Percentiles rank a stretch among this genome's conserved stretches.
Conservation (phyloP, 164 flowering plant species). For the Magnolia changhungtana region DNA sequence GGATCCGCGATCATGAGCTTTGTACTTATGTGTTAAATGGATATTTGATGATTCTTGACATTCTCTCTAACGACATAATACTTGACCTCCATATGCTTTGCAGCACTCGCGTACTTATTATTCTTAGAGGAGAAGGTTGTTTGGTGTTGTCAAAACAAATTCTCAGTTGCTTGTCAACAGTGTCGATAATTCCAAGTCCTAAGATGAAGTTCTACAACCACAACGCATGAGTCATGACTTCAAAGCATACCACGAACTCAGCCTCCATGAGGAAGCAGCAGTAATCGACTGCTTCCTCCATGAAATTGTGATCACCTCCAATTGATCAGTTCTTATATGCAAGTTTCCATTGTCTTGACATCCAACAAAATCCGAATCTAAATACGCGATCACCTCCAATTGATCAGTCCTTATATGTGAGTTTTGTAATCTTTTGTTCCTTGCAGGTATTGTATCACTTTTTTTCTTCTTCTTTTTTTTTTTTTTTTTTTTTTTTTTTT, state of each 20-base stretch:
- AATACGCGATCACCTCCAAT: not conserved
- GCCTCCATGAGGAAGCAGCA: not conserved
- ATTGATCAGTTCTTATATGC: not conserved
- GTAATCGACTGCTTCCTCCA: not conserved
- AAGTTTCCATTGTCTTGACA: not conserved
- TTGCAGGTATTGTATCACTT: not conserved
- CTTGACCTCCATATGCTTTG: not conserved
- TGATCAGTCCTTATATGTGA: not conserved
- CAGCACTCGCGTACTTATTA: not conserved
- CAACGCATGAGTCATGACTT: not conserved
- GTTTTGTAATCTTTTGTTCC: not conserved
- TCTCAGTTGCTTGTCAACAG: not conserved
- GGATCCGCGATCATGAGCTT: not conserved
- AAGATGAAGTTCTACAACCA: not conserved
- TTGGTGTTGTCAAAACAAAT: not conserved
- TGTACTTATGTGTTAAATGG: not conserved
- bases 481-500: not conserved
- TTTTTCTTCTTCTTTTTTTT: too few relatives aligned
- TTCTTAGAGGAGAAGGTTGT: not conserved
- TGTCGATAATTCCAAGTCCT: not conserved
- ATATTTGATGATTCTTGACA: not conserved
- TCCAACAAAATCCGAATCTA: not conserved
- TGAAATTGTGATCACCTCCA: not conserved
- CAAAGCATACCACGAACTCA: not conserved
- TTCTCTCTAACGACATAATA: not conserved